phyloP scores from a whole-genome alignment of 345 rosid genomes.

The Brassica carinata region DNA sequence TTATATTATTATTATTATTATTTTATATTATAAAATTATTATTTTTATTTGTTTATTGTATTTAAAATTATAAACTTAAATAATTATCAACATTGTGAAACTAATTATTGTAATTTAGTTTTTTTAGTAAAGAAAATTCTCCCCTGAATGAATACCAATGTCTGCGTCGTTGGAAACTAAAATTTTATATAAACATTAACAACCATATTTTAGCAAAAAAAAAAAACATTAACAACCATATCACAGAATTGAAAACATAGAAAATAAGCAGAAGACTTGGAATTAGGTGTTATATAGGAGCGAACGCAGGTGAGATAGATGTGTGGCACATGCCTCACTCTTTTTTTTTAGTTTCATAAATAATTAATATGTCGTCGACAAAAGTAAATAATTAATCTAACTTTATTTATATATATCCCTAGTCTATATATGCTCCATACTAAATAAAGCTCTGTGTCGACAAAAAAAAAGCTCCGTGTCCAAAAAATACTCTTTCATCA shows the following conservation, averaged over 20 bases:
- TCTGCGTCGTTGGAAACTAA: not conserved
- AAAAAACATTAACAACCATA: not conserved
- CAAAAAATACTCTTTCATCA: not conserved
- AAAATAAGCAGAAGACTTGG: not conserved
- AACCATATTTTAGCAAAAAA: too few species aligned
- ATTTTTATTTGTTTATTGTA: not conserved
- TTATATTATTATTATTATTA: too few species aligned
- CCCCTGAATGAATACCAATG: not conserved
- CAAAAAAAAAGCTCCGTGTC: not conserved
- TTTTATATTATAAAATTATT: too few species aligned
- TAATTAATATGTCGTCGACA: not conserved
- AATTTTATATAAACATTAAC: not conserved
- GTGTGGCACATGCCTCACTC: not conserved
- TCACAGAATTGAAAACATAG: not conserved
- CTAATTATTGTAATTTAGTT: not conserved
- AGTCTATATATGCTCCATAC: not conserved
- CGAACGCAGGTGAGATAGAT: not conserved
- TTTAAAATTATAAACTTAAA: too few species aligned
- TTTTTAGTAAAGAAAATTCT: not conserved
- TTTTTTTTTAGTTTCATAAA: not conserved
- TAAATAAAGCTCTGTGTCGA: not conserved
- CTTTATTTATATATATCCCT: not conserved
- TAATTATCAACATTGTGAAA: not conserved
- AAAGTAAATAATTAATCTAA: not conserved
- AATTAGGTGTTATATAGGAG: not conserved